Percentiles rank a stretch among this genome's conserved stretches.
phyloP scores from a whole-genome alignment of 129 eudicot species.

The Flaveria linearis region DNA sequence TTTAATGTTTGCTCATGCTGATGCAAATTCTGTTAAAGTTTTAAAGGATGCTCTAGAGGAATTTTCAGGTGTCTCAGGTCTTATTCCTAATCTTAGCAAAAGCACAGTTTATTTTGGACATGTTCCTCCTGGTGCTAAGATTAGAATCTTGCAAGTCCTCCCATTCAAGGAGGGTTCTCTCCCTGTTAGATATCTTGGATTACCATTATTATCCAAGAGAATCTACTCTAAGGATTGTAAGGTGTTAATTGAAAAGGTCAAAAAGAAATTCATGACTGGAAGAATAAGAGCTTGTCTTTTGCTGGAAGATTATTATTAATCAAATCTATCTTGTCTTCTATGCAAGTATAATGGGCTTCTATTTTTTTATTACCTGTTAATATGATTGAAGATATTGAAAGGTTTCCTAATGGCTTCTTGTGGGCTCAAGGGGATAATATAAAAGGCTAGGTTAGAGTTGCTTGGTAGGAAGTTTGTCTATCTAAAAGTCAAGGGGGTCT shows the following conservation, averaged over 20 bases:
- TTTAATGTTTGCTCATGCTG: too few relatives aligned
- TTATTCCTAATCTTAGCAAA: too few relatives aligned
- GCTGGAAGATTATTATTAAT: background rate
- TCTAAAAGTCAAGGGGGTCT: background rate
- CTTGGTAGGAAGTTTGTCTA: background rate
- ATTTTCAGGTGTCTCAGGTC: too few relatives aligned
- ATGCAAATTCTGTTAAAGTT: too few relatives aligned
- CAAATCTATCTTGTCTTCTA: background rate
- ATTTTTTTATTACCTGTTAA: background rate
- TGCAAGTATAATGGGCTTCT: background rate
- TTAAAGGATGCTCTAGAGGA: too few relatives aligned
- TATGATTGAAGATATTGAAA: background rate
- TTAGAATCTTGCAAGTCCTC: background rate
- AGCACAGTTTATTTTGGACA: background rate
- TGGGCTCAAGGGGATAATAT: background rate
- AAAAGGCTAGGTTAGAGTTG: background rate
- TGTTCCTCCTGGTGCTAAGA: fast-evolving
- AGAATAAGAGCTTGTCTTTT: background rate
- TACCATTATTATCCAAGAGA: background rate
- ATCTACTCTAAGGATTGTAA: background rate
- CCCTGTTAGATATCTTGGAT: background rate
- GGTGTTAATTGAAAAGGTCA: background rate
- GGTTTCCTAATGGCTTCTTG: background rate
- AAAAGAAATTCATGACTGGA: background rate
- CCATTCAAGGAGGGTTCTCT: background rate